A percentile compares a stretch with the other conserved stretches of the same genome.
Conservation (phyloP, 495 filamentous ascomycete species). For the Xylaria cubensis region DNA sequence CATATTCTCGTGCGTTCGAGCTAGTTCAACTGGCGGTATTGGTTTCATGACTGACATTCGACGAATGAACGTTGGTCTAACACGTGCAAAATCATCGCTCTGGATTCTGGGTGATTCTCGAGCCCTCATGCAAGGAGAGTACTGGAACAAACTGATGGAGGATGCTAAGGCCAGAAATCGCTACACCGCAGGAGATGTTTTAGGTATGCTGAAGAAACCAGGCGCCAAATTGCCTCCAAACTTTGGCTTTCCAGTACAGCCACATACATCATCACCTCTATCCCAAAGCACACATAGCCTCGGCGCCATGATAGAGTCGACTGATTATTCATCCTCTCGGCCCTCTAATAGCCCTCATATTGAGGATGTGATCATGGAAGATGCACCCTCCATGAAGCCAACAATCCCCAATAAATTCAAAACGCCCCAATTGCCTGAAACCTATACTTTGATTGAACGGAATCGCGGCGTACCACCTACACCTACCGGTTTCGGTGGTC, state of each 20-base stretch:
- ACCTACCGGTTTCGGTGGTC: slow-evolving; percentile 27
- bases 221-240: slow-evolving; percentile 33
- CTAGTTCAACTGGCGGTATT: slow-evolving; percentile 85
- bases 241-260: slow-evolving; percentile 16
- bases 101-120: slow-evolving; percentile 94
- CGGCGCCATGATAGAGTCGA: background rate
- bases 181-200: slow-evolving; percentile 76
- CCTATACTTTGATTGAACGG: slow-evolving; percentile 35
- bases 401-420: slow-evolving; percentile 32
- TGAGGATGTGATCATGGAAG: slow-evolving; percentile 41
- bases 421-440: slow-evolving; percentile 35
- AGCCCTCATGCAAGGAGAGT: slow-evolving; percentile 83
- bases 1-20: slow-evolving; percentile 97
- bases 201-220: slow-evolving; percentile 51
- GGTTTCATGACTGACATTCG: slow-evolving; percentile 98
- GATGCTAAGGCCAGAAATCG: slow-evolving; percentile 75
- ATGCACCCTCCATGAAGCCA: slow-evolving; percentile 31
- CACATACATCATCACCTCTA: slow-evolving; percentile 16
- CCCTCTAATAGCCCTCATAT: background rate
- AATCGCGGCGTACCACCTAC: slow-evolving; percentile 2
- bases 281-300: background rate
- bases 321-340: slow-evolving; percentile 6
- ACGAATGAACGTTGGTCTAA: slow-evolving; percentile 99
- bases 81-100: slow-evolving; percentile 91
- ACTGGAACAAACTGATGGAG: slow-evolving; percentile 83